Base-by-base conservation (phyloP, 768 basidiomycete species). In the Sporobolomyces phaffii region DNA sequence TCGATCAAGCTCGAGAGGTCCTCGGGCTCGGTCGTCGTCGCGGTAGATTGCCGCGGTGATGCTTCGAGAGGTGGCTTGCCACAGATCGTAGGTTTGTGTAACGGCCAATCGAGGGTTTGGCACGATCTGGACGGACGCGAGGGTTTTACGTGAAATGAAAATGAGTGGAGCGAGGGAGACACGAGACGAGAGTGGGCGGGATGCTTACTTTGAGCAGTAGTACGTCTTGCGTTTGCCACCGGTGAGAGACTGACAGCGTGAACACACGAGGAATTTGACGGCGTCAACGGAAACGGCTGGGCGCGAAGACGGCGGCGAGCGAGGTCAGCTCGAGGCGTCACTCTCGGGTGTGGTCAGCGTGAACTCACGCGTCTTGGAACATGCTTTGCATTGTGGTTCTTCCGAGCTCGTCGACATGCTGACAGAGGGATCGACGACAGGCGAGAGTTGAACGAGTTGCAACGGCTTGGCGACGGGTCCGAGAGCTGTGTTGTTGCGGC, bases 1-100 rank as follows among this genome's bases (percentile, higher is more conserved):
- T 62, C 49, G 28, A n/a, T n/a, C n/a, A n/a, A n/a, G n/a, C n/a
- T n/a, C n/a, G n/a, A n/a, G n/a, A 33, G 1, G 5, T 47, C 40
- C 26, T 51, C 36, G 33, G 22, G 33, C 26, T 34, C 28, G 38
- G 36, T 8, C 22, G 40, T 28, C 15, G 54, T 41, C 38, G 38
- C 26, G 24, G 54, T 10, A n/a, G 13, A n/a, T n/a, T n/a, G n/a
- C n/a, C n/a, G n/a, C n/a, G n/a, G 41, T 7, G 41, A 8, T 5
- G 28, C 18, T 44, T 45, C 43, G 43, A 34, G 56, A 33, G 43
- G 56, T 31, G 3, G n/a, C n/a, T n/a, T 11, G 11, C 56, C 56
- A 45, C 56, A 58, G 29, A 58, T 58, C 4, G 56, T 58, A 3
- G 56, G 43, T 26, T 58, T 58, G 43, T 58, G 56, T 7, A 58